Evolutionary conservation across 202 grass and related monocot species (phyloP), one percentile per base, ranked within the genome.

Genomic region (Panicum hallii): DNA sequence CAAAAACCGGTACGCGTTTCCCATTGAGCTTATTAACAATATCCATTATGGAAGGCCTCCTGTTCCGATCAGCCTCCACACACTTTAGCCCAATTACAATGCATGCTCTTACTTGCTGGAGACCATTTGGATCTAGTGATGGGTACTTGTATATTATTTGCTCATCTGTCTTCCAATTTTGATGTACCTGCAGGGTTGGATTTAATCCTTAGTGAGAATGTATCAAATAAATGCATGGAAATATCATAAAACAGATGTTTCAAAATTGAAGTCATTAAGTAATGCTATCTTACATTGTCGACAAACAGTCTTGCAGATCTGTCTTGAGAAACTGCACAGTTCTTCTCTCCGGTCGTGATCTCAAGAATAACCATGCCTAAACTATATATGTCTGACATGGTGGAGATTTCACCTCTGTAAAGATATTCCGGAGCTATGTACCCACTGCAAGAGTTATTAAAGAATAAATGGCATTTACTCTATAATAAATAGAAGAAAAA

Each of bases 331-430:
- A 14, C 16, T 3, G 28, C 32, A 54, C 16, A 54, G 28, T 74
- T 74, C 48, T 36, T 74, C 49, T 74, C 71, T 54, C 28, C 30
- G 17, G 71, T 74, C 2, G 48, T 54, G 50, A 74, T 74, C 49
- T 74, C 71, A 20, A 74, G 8, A 54, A 74, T 74, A 53, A 74
- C 32, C 71, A 74, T 74, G 46, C 71, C 71, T 6, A 74, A 54
- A 20, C 70, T 74, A 20, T 74, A 74, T 34, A 74, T 74, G 70
- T 74, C 70, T 36, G 70, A 52, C 70, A 53, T 74, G 28, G 70
- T 74, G 47, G 70, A 74, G 28, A 54, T 74, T 54, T 74, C 48
- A 54, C 70, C 70, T 54, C 70, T 52, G 47, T 74, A 74, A 11
- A 74, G 14, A 53, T 74, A 74, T 38, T 73, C 70, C 0, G 70